Evolutionary conservation across 2,329 filamentous ascomycete genomes (phyloP).

Genomic region (Elsinoe batatas): DNA sequence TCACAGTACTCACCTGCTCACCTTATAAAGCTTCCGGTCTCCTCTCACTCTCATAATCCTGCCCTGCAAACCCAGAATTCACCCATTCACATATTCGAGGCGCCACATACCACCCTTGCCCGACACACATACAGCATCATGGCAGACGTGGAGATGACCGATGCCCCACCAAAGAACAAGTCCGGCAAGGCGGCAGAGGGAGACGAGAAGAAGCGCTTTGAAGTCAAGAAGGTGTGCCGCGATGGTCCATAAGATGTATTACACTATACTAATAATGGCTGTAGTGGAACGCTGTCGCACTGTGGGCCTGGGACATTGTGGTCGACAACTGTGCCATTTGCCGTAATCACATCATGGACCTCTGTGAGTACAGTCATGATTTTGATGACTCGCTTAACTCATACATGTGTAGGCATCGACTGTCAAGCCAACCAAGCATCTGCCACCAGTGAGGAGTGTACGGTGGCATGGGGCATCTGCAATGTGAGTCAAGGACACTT

Average conservation of each 20-base stretch:
- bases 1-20: conserved; percentile 4
- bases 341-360: conserved; percentile 98
- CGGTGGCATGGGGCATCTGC: conserved; percentile 97
- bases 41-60: background rate
- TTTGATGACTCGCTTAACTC: background rate
- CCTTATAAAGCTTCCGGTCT: background rate
- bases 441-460: conserved; percentile 94
- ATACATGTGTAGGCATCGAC: conserved; percentile 61
- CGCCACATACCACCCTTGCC: conserved; percentile 17
- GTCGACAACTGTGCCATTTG: conserved; percentile 99
- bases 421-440: conserved; percentile 98
- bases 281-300: conserved; percentile 94
- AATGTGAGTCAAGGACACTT: conserved; percentile 59
- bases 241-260: conserved; percentile 11
- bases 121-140: conserved; percentile 41
- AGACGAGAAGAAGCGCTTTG: conserved; percentile 76
- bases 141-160: conserved; percentile 96
- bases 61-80: background rate
- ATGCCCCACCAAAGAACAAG: conserved; percentile 54
- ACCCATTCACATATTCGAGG: conserved; percentile 18
- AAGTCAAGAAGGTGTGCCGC: conserved; percentile 83
- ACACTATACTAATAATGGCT: conserved; percentile 12
- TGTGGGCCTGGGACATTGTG: conserved; percentile 99
- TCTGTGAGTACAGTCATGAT: conserved; percentile 52
- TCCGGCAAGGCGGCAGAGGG: conserved; percentile 44